phyloP scores from a whole-genome alignment of 768 basidiomycete genomes.

The Lyophyllum atratum region DNA sequence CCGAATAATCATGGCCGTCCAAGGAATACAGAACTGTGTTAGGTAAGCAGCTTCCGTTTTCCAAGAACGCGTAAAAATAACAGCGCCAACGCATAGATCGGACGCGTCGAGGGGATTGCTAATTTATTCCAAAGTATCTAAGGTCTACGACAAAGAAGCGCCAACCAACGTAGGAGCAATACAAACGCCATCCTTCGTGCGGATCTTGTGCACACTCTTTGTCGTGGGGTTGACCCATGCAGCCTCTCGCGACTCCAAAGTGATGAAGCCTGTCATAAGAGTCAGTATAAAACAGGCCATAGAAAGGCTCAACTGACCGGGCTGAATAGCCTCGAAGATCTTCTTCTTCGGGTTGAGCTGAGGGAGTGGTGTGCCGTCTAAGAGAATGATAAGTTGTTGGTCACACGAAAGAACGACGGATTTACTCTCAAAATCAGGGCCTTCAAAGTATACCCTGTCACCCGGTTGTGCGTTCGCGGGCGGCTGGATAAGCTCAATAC shows the following conservation, averaged over 20 bases:
- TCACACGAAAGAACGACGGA: not conserved
- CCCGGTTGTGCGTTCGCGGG: constrained; percentile 86
- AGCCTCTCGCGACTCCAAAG: constrained; percentile 83
- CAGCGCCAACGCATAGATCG: not conserved
- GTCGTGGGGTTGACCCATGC: constrained; percentile 90
- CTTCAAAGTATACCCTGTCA: constrained; percentile 95
- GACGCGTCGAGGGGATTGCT: not conserved
- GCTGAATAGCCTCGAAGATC: constrained; percentile 96
- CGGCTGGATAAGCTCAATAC: constrained; percentile 90
- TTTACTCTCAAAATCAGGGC: constrained; percentile 78
- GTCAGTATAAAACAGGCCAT: not conserved
- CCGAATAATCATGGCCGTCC: constrained; percentile 33
- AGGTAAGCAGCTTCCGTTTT: constrained; percentile 1
- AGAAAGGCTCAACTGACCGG: constrained; percentile 49
- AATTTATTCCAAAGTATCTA: not conserved
- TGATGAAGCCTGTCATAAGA: constrained; percentile 69
- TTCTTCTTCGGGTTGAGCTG: constrained; percentile 99
- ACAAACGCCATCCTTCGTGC: constrained; percentile 85
- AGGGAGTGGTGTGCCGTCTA: constrained; percentile 66
- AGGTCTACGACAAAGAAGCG: constrained; percentile 83
- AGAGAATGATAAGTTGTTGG: not conserved
- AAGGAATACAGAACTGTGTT: constrained; percentile 1
- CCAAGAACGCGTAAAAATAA: not conserved
- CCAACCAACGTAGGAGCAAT: constrained; percentile 80
- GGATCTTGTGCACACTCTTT: constrained; percentile 78